A percentile compares a stretch with the other conserved stretches of the same genome.
These are phyloP conservation scores for Pinus tabuliformis DNA, from an alignment of 75 land plant species.

Conservation along the genomic window DNA sequence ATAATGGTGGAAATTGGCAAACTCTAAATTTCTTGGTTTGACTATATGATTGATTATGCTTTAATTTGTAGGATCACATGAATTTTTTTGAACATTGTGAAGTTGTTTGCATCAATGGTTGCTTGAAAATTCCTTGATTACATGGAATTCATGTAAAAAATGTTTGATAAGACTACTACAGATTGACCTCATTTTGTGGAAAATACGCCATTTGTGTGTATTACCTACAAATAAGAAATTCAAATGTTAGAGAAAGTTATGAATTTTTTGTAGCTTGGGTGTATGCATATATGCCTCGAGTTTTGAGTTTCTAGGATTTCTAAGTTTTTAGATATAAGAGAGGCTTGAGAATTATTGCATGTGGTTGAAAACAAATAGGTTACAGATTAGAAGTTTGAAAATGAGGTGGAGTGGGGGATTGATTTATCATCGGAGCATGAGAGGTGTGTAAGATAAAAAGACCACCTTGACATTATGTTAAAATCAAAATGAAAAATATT, in stretches of 20 bases:
- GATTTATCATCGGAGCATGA: conserved; percentile 64
- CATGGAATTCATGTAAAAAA: conserved; percentile 81
- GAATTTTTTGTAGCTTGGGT: not conserved
- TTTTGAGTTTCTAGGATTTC: not conserved
- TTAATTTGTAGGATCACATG: too few species aligned
- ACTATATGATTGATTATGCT: too few species aligned
- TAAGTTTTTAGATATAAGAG: not conserved
- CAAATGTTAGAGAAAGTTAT: conserved; percentile 51
- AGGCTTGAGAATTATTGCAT: not conserved
- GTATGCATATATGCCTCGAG: not conserved
- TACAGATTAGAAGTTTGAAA: conserved; percentile 80
- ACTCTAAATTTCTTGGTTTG: too few species aligned
- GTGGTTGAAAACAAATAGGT: conserved; percentile 21
- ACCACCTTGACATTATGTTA: not conserved
- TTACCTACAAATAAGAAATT: conserved; percentile 88
- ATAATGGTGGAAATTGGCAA: too few species aligned
- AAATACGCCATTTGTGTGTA: conserved; percentile 65
- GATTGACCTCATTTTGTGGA: conserved; percentile 72
- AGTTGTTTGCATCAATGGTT: conserved; percentile 48
- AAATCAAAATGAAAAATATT: not conserved
- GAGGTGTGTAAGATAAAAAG: conserved; percentile 44
- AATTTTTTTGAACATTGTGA: too few species aligned
- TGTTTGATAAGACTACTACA: conserved; percentile 61
- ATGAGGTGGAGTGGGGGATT: conserved; percentile 94
- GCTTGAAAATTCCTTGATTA: conserved; percentile 89